Conservation (phyloP, 1,139 yeast genomes). For the Hyphopichia khmerensis region DNA sequence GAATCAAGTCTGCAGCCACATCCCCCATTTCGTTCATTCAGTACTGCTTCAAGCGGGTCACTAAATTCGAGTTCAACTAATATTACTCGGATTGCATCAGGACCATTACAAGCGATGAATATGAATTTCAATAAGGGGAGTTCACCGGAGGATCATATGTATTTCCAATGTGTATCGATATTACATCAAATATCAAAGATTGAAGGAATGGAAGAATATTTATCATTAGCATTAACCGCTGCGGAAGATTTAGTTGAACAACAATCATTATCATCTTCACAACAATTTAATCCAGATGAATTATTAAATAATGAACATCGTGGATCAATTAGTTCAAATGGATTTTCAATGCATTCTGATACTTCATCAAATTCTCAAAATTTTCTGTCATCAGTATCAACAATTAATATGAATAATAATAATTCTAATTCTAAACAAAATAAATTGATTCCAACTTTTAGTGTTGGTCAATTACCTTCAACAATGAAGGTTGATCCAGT, state of each 20-base stretch:
- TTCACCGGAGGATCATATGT: constrained; percentile 69
- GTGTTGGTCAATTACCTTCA: constrained; percentile 76
- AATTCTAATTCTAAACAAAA: constrained; percentile 4
- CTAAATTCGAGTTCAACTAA: constrained; percentile 27
- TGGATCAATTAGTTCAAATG: constrained; percentile 23
- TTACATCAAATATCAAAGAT: constrained; percentile 59
- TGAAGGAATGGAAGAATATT: constrained; percentile 71
- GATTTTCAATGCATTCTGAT: constrained; percentile 26
- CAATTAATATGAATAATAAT: constrained; percentile 7
- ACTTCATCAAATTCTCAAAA: constrained; percentile 14
- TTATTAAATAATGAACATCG: constrained; percentile 22
- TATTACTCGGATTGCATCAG: constrained; percentile 39
- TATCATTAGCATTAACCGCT: constrained; percentile 50
- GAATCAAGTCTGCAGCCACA: constrained; percentile 19
- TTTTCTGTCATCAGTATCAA: constrained; percentile 6
- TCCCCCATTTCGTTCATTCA: constrained; percentile 37
- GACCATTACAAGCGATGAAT: constrained; percentile 42
- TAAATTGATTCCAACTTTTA: constrained; percentile 54
- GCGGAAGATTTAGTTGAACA: constrained; percentile 73
- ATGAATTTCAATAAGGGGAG: constrained; percentile 61
- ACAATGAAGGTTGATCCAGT: constrained; percentile 83
- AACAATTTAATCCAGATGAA: constrained; percentile 14
- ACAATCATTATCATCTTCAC: constrained; percentile 62
- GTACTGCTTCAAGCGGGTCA: constrained; percentile 30
- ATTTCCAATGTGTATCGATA: constrained; percentile 64